Base-by-base conservation (phyloP, 306 rosid species). In the Astragalus membranaceus region DNA sequence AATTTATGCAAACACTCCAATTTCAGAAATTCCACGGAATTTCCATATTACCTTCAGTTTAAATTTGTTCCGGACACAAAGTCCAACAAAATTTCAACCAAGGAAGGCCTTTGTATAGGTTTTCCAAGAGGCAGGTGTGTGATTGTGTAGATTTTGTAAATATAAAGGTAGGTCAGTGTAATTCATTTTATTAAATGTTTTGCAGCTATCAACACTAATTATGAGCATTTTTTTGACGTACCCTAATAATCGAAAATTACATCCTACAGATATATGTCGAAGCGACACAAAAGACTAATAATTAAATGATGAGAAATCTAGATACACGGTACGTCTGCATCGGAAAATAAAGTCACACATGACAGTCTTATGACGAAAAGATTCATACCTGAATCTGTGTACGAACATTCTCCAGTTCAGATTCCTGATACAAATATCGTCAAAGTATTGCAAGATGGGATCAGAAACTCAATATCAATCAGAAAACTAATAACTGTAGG, bases 301-400 rank as follows among this genome's bases (percentile, higher is more conserved):
- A 79, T 69, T 20, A 79, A 61, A 67, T 26, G 60, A 20, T 36
- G 33, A 41, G 33, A 79, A 53, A 74, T 75, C 68, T 26, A 33
- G 58, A 73, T 49, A 49, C 50, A 37, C 15, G 42, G 48, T 8
- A 55, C 23, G 42, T 50, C 48, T 39, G 9, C 48, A 60, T 50
- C 33, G n/a, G 33, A 51, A 16, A 52, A 51, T 60, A 69, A 48
- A 54, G 32, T 33, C 37, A 51, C 33, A 74, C 59, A 56, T 62
- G 66, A 50, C 58, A 78, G 23, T 37, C 67, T 37, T 54, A 23
- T 1, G 37, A 46, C 8, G 10, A 47, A 69, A 64, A 32, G 29
- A 75, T 65, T 63, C 23, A 44, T 78, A 92, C 98, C 96, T 89
- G 98, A 96, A 92, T 89, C 64, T 89, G 98, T n/a, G 96, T 89